Conservation (phyloP, 2,329 filamentous ascomycete species). For the Pseudopithomyces maydicus region DNA sequence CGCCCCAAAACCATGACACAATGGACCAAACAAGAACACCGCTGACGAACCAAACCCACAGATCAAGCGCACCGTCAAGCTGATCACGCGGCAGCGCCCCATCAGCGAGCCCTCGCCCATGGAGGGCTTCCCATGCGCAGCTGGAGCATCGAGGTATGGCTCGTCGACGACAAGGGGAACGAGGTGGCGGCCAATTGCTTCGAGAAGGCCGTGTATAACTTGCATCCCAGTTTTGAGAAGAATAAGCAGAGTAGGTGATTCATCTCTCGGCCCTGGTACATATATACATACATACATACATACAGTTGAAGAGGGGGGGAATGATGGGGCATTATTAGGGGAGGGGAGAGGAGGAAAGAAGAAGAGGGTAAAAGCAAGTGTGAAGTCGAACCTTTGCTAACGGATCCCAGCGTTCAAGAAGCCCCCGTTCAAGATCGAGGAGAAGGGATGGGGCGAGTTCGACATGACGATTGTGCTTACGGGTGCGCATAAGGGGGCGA, state of each 20-base stretch:
- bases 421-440: constrained; percentile 84
- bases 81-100: constrained; percentile 88
- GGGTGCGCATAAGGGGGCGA: constrained; percentile 86
- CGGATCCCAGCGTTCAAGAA: constrained; percentile 65
- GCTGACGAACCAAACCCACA: constrained; percentile 40
- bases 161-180: constrained; percentile 85
- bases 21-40: too few relatives aligned
- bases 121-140: constrained; percentile 87
- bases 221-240: constrained; percentile 92
- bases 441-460: constrained; percentile 99
- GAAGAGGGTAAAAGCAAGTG: neutral
- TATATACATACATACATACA: too few relatives aligned
- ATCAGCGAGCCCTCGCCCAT: constrained; percentile 81
- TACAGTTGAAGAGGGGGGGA: too few relatives aligned
- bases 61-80: constrained; percentile 86
- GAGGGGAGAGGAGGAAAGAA: neutral
- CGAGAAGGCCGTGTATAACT: constrained; percentile 88
- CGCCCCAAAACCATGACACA: too few relatives aligned
- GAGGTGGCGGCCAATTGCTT: constrained; percentile 83
- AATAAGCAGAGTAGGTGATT: constrained; percentile 72
- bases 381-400: neutral
- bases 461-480: constrained; percentile 88
- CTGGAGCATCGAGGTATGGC: constrained; percentile 86
- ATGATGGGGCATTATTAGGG: too few relatives aligned
- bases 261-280: too few relatives aligned